These are phyloP conservation scores for Petunia axillaris DNA, from an alignment of 257 asterid genomes.

Conservation along the genomic window DNA sequence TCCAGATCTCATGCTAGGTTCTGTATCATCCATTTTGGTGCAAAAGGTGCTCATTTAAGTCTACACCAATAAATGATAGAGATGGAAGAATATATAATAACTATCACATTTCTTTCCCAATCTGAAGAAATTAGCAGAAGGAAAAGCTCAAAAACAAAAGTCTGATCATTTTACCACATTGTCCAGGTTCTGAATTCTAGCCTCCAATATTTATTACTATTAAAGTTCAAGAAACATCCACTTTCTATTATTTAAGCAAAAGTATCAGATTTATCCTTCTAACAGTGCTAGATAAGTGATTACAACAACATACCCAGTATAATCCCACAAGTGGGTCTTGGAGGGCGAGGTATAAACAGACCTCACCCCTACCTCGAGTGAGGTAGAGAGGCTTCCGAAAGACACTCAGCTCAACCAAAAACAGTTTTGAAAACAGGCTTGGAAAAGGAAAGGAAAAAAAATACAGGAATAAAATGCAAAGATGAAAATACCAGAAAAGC, in stretches of 20 bases:
- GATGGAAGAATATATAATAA: neutral
- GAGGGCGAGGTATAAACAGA: too few species aligned
- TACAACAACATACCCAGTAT: constrained; percentile 32
- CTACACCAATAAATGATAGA: neutral
- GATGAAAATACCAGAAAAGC: too few species aligned
- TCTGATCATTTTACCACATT: neutral
- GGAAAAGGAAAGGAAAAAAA: too few species aligned
- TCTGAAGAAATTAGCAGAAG: neutral
- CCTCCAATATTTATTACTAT: neutral
- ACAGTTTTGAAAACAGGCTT: too few species aligned
- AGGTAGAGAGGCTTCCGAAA: too few species aligned
- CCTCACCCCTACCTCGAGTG: too few species aligned
- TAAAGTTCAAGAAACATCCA: neutral
- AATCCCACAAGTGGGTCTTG: too few species aligned
- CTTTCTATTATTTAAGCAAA: neutral
- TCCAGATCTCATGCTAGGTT: constrained; percentile 8
- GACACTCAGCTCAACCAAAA: too few species aligned
- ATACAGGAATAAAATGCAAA: too few species aligned
- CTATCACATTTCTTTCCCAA: neutral
- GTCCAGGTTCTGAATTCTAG: constrained; percentile 10
- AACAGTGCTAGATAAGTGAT: constrained; percentile 8
- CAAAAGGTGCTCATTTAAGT: constrained; percentile 18
- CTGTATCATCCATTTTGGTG: neutral
- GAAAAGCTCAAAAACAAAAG: neutral
- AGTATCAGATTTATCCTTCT: constrained; percentile 1